Conservation (phyloP, 345 rosid genomes). For the Iberis pinnata region DNA sequence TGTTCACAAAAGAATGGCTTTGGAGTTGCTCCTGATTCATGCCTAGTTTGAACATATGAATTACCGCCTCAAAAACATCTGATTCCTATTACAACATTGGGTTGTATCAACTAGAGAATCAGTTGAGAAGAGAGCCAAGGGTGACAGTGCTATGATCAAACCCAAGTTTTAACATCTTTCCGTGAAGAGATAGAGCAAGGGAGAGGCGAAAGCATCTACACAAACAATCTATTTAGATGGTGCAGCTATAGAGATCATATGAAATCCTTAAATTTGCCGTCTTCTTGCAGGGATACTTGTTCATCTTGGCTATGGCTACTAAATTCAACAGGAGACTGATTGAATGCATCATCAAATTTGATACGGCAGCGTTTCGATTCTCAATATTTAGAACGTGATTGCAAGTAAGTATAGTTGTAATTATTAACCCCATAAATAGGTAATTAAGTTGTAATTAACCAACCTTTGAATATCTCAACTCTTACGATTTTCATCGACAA, state of each 20-base stretch:
- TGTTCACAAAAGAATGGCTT: no score
- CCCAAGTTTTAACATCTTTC: constrained; percentile 25
- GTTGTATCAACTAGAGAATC: constrained; percentile 16
- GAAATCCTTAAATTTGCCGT: not conserved
- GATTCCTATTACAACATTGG: constrained; percentile 20
- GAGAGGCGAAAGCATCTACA: constrained; percentile 15
- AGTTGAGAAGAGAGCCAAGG: constrained; percentile 14
- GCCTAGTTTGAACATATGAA: not conserved
- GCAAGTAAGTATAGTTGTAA: not conserved
- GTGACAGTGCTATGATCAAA: constrained; percentile 20
- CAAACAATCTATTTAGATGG: constrained; percentile 24
- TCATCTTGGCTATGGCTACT: constrained; percentile 15
- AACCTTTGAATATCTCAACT: not conserved
- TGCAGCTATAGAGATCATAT: constrained; percentile 27
- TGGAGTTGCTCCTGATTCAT: no score
- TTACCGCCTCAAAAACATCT: no score
- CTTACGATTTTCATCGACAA: not conserved
- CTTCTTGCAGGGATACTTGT: constrained; percentile 17
- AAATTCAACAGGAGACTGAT: no score
- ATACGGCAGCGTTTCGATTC: not conserved
- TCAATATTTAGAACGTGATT: not conserved
- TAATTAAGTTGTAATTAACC: not conserved
- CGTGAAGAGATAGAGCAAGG: constrained; percentile 18
- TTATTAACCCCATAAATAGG: constrained; percentile 2
- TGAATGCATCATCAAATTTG: no score